phyloP scores from a whole-genome alignment of 805 yeast genomes.

The Clavispora asparagi region DNA sequence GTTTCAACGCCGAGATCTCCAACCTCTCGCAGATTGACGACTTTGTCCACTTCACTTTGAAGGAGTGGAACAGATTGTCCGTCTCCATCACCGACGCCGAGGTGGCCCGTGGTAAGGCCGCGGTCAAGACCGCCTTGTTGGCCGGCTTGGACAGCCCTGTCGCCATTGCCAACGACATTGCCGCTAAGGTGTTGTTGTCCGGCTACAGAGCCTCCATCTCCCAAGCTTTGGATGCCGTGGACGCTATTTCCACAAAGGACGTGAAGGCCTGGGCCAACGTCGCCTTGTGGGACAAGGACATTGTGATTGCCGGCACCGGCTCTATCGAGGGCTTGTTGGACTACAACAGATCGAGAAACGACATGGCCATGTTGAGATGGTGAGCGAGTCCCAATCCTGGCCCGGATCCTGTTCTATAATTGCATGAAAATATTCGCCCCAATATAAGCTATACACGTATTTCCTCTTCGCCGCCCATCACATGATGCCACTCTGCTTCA shows the following conservation, averaged over 20 bases:
- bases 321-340: constrained; percentile 81
- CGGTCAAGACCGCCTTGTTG: constrained; percentile 61
- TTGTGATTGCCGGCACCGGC: constrained; percentile 80
- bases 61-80: constrained; percentile 84
- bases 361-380: constrained; percentile 83
- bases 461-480: constrained; percentile 18
- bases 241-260: constrained; percentile 54
- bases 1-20: constrained; percentile 63
- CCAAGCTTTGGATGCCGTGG: constrained; percentile 59
- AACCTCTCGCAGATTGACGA: constrained; percentile 64
- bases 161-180: constrained; percentile 53
- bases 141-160: constrained; percentile 43
- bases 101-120: constrained; percentile 71
- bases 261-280: constrained; percentile 70
- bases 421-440: constrained; percentile 13
- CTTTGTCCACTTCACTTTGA: constrained; percentile 63
- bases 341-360: constrained; percentile 82
- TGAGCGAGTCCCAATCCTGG: constrained; percentile 15
- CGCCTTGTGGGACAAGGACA: constrained; percentile 76
- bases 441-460: constrained; percentile 4
- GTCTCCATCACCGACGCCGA: constrained; percentile 72
- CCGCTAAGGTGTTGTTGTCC: constrained; percentile 50
- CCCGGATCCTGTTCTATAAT: constrained; percentile 11
- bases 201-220: constrained; percentile 60
- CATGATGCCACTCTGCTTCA: constrained; percentile 72